phyloP scores from a whole-genome alignment of 1,139 yeast genomes.

The Kodamaea arcana region DNA sequence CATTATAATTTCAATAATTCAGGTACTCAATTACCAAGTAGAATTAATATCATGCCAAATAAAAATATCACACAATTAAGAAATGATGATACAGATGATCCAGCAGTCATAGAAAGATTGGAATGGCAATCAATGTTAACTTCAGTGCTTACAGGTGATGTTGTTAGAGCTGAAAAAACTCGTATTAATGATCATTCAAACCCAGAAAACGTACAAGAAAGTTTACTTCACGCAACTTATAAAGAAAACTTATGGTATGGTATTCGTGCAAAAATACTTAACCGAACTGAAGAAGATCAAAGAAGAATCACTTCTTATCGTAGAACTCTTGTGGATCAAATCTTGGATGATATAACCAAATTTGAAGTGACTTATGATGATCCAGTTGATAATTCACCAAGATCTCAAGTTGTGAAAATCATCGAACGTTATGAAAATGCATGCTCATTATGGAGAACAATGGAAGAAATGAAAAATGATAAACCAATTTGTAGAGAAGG shows the following conservation, averaged over 20 bases:
- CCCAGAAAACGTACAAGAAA: slow-evolving; percentile 42
- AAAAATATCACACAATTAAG: slow-evolving; percentile 39
- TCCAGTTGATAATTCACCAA: slow-evolving; percentile 23
- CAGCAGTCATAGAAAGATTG: slow-evolving; percentile 69
- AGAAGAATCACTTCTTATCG: slow-evolving; percentile 65
- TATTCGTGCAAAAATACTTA: slow-evolving; percentile 73
- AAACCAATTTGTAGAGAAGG: slow-evolving; percentile 67
- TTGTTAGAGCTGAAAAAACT: slow-evolving; percentile 84
- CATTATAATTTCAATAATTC: slow-evolving; percentile 11
- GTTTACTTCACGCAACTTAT: slow-evolving; percentile 51
- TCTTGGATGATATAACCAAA: slow-evolving; percentile 66
- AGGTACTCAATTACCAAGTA: slow-evolving; percentile 4
- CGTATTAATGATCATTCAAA: slow-evolving; percentile 55
- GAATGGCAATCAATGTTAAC: slow-evolving; percentile 97
- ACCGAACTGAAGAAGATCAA: slow-evolving; percentile 81
- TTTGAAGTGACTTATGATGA: slow-evolving; percentile 52
- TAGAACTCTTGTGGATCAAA: slow-evolving; percentile 67
- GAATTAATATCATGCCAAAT: slow-evolving; percentile 30
- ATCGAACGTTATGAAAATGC: slow-evolving; percentile 64
- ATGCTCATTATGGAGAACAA: slow-evolving; percentile 76
- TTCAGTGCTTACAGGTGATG: slow-evolving; percentile 91
- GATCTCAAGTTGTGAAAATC: slow-evolving; percentile 51
- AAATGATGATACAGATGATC: slow-evolving; percentile 50
- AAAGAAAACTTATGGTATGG: slow-evolving; percentile 83
- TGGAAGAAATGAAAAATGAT: slow-evolving; percentile 72